Evolutionary conservation across 108 stramenopile species (phyloP).

Genomic region (Epithemia pelagica): DNA sequence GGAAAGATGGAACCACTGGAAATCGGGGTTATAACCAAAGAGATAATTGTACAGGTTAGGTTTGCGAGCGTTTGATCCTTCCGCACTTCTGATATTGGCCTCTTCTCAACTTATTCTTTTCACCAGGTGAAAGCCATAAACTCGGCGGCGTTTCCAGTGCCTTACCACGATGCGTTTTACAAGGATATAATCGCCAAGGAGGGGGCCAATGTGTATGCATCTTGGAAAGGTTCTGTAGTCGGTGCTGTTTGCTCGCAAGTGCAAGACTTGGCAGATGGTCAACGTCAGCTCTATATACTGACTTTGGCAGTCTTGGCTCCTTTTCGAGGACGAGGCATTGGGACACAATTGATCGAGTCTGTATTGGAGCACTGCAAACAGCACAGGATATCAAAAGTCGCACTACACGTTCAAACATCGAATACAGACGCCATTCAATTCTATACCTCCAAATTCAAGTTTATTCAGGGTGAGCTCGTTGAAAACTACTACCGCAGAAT

Average conservation of each 20-base stretch:
- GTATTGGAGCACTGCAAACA: constrained; percentile 59
- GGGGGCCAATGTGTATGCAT: constrained; percentile 77
- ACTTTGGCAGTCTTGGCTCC: constrained; percentile 93
- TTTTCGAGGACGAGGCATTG: constrained; percentile 86
- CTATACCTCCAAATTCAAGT: constrained; percentile 83
- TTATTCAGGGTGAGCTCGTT: constrained; percentile 84
- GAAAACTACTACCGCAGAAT: constrained; percentile 96
- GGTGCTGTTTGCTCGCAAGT: constrained; percentile 80
- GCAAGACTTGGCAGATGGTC: constrained; percentile 18
- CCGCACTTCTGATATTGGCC: not conserved
- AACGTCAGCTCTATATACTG: constrained; percentile 89
- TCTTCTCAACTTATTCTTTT: no score
- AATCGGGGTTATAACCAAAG: not conserved
- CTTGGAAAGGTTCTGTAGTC: constrained; percentile 80
- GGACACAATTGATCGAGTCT: constrained; percentile 78
- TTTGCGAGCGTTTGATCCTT: not conserved
- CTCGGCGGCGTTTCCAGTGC: constrained; percentile 81
- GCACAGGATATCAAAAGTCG: constrained; percentile 46
- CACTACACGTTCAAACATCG: constrained; percentile 92
- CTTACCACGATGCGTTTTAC: constrained; percentile 89
- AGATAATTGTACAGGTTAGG: not conserved
- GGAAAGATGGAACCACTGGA: no score
- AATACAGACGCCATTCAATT: constrained; percentile 91
- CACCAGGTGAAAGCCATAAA: constrained; percentile 68
- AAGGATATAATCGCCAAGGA: constrained; percentile 59